A percentile compares a stretch with the other conserved stretches of the same genome.
Evolutionary conservation across 2,329 filamentous ascomycete genomes (phyloP).

Genomic region (Aspergillus sp.): DNA sequence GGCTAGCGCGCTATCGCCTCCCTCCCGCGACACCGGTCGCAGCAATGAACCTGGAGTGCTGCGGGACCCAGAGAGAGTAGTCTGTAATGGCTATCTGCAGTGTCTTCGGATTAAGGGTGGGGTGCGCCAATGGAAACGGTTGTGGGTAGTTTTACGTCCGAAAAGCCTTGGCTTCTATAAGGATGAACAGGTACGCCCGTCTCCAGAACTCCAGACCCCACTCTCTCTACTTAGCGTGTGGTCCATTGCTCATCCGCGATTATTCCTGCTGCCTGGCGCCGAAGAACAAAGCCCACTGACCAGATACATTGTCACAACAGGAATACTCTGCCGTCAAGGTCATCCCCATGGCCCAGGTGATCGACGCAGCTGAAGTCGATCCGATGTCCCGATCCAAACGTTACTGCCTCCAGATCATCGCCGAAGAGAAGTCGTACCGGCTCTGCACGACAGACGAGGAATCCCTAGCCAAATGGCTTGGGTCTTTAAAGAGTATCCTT

Average conservation of each 20-base stretch:
- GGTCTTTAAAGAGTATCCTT: constrained; percentile 76
- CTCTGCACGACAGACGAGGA: constrained; percentile 81
- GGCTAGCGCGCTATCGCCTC: constrained; percentile 31
- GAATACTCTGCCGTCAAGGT: constrained; percentile 88
- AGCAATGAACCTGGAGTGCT: constrained; percentile 53
- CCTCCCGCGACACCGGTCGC: constrained; percentile 60
- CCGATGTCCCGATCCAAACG: constrained; percentile 79
- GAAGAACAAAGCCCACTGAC: not conserved
- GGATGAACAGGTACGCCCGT: constrained; percentile 59
- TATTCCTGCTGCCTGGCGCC: not conserved
- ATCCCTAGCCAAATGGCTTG: constrained; percentile 76
- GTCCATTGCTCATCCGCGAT: not conserved
- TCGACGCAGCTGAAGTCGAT: constrained; percentile 91
- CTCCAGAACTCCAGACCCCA: not conserved
- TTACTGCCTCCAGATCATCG: constrained; percentile 88
- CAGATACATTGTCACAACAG: constrained; percentile 31
- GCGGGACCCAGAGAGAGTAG: constrained; percentile 79
- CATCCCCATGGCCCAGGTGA: constrained; percentile 72
- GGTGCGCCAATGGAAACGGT: constrained; percentile 88
- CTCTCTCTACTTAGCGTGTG: not conserved
- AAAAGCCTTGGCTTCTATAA: constrained; percentile 89
- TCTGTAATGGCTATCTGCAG: constrained; percentile 89
- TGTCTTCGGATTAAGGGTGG: constrained; percentile 76
- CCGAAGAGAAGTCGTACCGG: constrained; percentile 80
- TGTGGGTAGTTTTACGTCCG: constrained; percentile 88